These are phyloP conservation scores for Parmales sp. DNA, from an alignment of 108 stramenopile species.

Conservation along the genomic window DNA sequence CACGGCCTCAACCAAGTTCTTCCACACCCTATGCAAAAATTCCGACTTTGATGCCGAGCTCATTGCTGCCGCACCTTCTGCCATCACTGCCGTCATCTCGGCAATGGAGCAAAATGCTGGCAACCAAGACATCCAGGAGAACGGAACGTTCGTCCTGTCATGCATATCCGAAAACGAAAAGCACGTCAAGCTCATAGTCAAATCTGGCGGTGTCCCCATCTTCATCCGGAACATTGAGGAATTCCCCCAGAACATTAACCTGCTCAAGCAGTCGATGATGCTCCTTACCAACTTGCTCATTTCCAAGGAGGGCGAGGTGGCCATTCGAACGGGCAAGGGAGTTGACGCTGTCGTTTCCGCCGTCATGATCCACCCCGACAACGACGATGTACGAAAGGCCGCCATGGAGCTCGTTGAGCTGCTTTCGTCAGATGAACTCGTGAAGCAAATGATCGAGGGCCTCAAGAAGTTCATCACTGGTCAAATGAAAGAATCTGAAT, in stretches of 20 bases:
- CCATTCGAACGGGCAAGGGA: background rate
- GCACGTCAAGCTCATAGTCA: background rate
- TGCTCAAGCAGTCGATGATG: slow-evolving; percentile 6
- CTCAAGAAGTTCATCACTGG: background rate
- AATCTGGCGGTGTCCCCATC: background rate
- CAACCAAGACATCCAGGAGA: background rate
- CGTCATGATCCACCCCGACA: slow-evolving; percentile 4
- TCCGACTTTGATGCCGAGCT: background rate
- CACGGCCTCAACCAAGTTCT: slow-evolving; percentile 1
- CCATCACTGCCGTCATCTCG: background rate
- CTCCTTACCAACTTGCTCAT: background rate
- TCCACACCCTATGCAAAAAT: background rate
- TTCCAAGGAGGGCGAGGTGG: background rate
- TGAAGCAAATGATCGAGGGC: background rate
- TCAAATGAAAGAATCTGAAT: background rate
- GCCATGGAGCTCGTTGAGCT: background rate
- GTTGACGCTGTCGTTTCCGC: slow-evolving; percentile 8
- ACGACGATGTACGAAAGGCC: slow-evolving; percentile 7
- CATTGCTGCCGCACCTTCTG: background rate
- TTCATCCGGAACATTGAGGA: background rate
- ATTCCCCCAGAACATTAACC: background rate
- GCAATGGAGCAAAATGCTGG: slow-evolving; percentile 4
- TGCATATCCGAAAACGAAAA: background rate
- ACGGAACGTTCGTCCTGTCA: background rate
- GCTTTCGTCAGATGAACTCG: slow-evolving; percentile 1